Evolutionary conservation across 2,329 filamentous ascomycete species (phyloP), one percentile per base, ranked within the genome.

Genomic region (Verticillium tricorpus): DNA sequence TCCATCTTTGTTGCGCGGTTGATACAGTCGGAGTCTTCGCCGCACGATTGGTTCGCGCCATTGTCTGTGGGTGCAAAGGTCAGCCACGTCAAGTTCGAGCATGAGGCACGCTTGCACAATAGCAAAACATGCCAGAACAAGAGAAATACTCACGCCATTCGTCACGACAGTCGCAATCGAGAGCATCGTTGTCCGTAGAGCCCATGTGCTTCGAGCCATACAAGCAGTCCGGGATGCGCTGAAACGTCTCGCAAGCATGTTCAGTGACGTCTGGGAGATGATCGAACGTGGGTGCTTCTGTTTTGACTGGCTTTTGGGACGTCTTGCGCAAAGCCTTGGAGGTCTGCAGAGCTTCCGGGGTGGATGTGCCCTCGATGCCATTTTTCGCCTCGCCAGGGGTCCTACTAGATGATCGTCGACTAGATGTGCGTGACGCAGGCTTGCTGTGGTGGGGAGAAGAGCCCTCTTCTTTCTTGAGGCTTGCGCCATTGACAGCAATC

Each of bases 1-100:
- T 99, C 95, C 86, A 98, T 97, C 76, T 97, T 98, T 62, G 94
- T 98, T 62, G 92, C 91, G 70, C 95, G 91, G 76, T 99, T 99
- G 82, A 99, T 99, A 77, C 95, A 99, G 76, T 98, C 94, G 17
- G 93, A 96, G 76, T 97, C 92, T 70, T 97, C 93, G 67, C 92
- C 94, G 75, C 95, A 99, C 58, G 95, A 93, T 77, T 89, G 77
- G 74, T 99, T 99, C 66, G 78, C 74, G 65, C 84, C 83, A 73
- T 86, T 78, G n/a, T 52, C 45, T 52, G 19, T 52, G 39, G 77
- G 87, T 89, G 70, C 22, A 67, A 25, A 35, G 9, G 40, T 64
- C 66, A 61, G 28, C 61, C 64, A 68, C 65, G 60, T 65, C 62
- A 58, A 31, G 40, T 62, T 31, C 65, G 60, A 59, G 22, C 9